Base-by-base conservation (phyloP, 805 yeast species). In the Kuraishia ogatae region DNA sequence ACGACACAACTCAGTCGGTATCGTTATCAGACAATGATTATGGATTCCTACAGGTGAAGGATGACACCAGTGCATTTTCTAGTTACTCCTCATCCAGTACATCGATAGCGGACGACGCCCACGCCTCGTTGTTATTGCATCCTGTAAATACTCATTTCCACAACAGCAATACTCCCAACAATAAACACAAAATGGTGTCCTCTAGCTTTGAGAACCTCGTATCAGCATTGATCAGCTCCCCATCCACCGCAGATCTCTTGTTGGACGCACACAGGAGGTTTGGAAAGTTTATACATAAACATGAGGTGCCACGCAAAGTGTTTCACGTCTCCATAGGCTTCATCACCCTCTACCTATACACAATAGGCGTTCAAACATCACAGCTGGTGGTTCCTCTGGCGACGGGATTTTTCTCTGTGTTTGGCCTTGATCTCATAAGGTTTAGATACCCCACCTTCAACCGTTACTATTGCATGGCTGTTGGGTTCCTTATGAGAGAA, bases 241-340 rank as follows among this genome's bases (percentile, higher is more conserved):
- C 53, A 56, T 59, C 58, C 17, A 59, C 63, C 53, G 59, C 48
- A 53, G 64, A 62, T 28, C 55, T 63, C 26, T 50, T 65, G 10
- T 50, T 64, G 6, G 63, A 59, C 11, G 62, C 68, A 1, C 72
- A 70, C 55, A 61, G 60, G 56, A 57, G 59, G n/a, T 69, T 70
- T 54, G 61, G 61, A 26, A 56, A 60, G 24, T 59, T 70, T 43
- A 59, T 70, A 23, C 73, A 68, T 55, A 87, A 87, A 64, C 91
- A 94, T 65, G 99, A 94, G 70, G 74, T 94, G 19, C 96, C 96
- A 3, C 80, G 99, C 64, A 94, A 94, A 68, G 71, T 80, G 2
- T 82, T 94, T 57, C 99, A 94, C 68, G 87, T 93, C 8, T 86
- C 94, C 1, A 90, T 92, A 52, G 99, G 97, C 0, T 79, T 91